Evolutionary conservation across 352 stramenopile genomes (phyloP).

Genomic region (Phytopythium chamaehyphon): DNA sequence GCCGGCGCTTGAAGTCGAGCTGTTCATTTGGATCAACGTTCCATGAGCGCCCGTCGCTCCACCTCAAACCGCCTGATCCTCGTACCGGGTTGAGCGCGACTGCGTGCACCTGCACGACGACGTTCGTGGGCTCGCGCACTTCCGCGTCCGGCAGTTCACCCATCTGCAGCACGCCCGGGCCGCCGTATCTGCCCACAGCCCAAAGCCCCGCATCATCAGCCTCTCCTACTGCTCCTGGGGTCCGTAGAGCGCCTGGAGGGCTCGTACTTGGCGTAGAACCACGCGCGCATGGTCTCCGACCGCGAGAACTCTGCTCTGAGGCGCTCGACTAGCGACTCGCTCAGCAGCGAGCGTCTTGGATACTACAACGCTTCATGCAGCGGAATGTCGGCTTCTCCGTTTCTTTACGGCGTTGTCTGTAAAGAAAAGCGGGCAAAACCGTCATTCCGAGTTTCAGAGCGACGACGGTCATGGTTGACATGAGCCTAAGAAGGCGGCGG

Average conservation of each 20-base stretch:
- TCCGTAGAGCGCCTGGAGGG: background rate
- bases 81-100: constrained; percentile 58
- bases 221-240: too few species aligned
- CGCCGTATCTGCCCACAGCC: constrained; percentile 68
- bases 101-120: constrained; percentile 64
- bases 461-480: too few species aligned
- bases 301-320: too few species aligned
- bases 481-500: background rate
- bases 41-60: background rate
- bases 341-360: too few species aligned
- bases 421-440: too few species aligned
- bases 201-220: too few species aligned
- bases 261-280: constrained; percentile 67
- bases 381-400: too few species aligned
- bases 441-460: too few species aligned
- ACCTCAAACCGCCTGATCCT: background rate
- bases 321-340: too few species aligned
- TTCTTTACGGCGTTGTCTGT: too few species aligned
- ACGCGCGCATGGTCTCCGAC: constrained; percentile 56
- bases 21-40: constrained; percentile 17
- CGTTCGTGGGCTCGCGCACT: constrained; percentile 43
- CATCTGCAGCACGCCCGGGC: constrained; percentile 51
- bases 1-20: constrained; percentile 79
- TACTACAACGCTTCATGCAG: too few species aligned
- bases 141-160: constrained; percentile 46